Conservation (phyloP, 78 protist species). For the Dictyostelium capitatum region DNA sequence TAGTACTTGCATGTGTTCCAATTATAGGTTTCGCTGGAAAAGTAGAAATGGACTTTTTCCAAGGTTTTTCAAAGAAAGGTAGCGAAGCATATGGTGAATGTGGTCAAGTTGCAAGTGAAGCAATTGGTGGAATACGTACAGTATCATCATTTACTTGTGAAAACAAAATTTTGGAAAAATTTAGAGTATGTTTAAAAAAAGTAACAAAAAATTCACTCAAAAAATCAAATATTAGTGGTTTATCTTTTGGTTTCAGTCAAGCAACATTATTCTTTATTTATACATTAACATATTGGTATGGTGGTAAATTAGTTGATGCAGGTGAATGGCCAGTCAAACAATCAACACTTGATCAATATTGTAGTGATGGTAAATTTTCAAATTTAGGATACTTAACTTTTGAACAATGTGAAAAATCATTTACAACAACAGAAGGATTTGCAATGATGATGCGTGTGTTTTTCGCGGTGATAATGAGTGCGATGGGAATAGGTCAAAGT, state of each 20-base stretch:
- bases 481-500: constrained; percentile 63
- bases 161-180: constrained; percentile 41
- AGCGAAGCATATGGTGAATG: constrained; percentile 70
- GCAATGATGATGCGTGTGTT: constrained; percentile 66
- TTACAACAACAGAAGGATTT: constrained; percentile 37
- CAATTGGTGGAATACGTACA: constrained; percentile 78
- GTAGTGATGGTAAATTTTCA: neutral
- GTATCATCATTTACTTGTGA: constrained; percentile 77
- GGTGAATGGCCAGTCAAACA: constrained; percentile 58
- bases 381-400: neutral
- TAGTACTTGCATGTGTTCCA: constrained; percentile 88
- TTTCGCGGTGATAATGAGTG: constrained; percentile 70
- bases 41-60: constrained; percentile 76
- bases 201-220: constrained; percentile 11
- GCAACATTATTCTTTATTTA: constrained; percentile 46
- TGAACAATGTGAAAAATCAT: constrained; percentile 23
- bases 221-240: constrained; percentile 57
- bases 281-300: constrained; percentile 85
- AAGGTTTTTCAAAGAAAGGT: constrained; percentile 65
- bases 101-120: constrained; percentile 84
- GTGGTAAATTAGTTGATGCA: constrained; percentile 74
- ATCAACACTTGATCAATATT: neutral
- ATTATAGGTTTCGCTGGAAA: constrained; percentile 69
- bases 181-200: constrained; percentile 13
- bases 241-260: constrained; percentile 69